Evolutionary conservation across 202 grass and related monocot genomes (phyloP).

Genomic region (Schoenoplectus triqueter): DNA sequence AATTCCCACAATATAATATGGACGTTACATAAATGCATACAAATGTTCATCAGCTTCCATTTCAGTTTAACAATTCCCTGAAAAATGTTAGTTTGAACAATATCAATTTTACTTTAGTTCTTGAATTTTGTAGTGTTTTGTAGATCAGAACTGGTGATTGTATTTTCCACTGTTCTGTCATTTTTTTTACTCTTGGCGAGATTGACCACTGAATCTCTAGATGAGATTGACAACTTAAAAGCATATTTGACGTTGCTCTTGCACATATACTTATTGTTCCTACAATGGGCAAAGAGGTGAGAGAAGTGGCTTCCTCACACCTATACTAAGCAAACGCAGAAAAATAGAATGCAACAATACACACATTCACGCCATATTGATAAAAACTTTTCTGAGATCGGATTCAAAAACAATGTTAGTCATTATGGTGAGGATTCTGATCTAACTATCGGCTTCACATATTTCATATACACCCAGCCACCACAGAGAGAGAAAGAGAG

Average conservation of each 20-base stretch:
- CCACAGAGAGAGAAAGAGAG: constrained; percentile 1
- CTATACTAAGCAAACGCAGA: neutral
- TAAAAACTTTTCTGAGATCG: constrained; percentile 23
- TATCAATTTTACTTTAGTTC: constrained; percentile 4
- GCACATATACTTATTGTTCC: neutral
- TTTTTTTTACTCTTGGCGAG: neutral
- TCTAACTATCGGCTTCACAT: constrained; percentile 41
- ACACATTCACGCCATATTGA: constrained; percentile 8
- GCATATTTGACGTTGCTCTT: neutral
- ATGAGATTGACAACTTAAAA: neutral
- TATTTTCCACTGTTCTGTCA: too few relatives aligned
- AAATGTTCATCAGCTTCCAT: neutral
- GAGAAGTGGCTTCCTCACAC: neutral
- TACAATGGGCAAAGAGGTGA: neutral
- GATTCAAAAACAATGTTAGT: constrained; percentile 35
- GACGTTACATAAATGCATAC: neutral
- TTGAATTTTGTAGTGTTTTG: neutral
- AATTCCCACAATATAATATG: neutral
- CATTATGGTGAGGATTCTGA: constrained; percentile 41
- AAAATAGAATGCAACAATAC: constrained; percentile 9
- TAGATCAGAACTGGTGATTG: neutral
- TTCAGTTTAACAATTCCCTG: neutral
- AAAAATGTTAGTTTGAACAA: neutral
- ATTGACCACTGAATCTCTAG: neutral
- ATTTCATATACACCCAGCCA: constrained; percentile 31